These are phyloP conservation scores for Irpex rosettiformis DNA, from an alignment of 1,284 basidiomycete genomes.

Conservation along the genomic window DNA sequence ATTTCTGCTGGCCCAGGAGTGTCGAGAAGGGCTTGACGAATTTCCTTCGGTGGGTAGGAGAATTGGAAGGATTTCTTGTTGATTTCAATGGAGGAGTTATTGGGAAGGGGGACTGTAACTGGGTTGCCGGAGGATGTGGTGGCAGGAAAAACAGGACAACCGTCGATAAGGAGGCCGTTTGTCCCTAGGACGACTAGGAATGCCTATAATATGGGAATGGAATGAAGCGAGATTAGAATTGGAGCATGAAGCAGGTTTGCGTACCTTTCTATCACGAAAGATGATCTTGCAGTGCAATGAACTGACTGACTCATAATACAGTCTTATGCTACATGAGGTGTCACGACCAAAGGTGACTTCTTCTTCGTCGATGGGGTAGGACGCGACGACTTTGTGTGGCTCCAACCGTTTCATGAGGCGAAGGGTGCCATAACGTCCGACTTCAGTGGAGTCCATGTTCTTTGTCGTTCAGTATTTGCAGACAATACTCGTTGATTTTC, in stretches of 20 bases:
- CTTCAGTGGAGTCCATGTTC: slow-evolving; percentile 44
- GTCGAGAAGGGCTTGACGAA: slow-evolving; percentile 51
- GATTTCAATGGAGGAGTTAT: slow-evolving; percentile 64
- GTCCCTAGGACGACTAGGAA: slow-evolving; percentile 60
- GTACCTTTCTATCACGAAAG: slow-evolving; percentile 61
- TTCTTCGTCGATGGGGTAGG: slow-evolving; percentile 68
- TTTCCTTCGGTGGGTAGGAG: slow-evolving; percentile 67
- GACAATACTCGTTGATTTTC: neutral
- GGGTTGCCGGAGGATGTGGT: slow-evolving; percentile 31
- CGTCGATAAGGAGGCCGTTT: slow-evolving; percentile 56
- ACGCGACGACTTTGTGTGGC: slow-evolving; percentile 44
- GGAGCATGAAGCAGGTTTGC: slow-evolving; percentile 6
- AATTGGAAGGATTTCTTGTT: slow-evolving; percentile 66
- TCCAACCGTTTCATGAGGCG: slow-evolving; percentile 53
- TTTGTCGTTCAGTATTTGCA: neutral
- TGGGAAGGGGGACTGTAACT: slow-evolving; percentile 56
- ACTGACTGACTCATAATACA: slow-evolving; percentile 64
- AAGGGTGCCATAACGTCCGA: slow-evolving; percentile 60
- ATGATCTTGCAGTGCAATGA: slow-evolving; percentile 61
- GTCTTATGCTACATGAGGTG: slow-evolving; percentile 55
- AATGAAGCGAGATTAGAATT: slow-evolving; percentile 1
- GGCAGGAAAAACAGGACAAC: slow-evolving; percentile 53
- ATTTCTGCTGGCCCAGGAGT: slow-evolving; percentile 35
- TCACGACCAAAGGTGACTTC: slow-evolving; percentile 66
- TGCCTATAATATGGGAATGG: slow-evolving; percentile 50